Evolutionary conservation across 257 asterid genomes (phyloP), one percentile per base, ranked within the genome.

Genomic region (Nemophila menziesii): DNA sequence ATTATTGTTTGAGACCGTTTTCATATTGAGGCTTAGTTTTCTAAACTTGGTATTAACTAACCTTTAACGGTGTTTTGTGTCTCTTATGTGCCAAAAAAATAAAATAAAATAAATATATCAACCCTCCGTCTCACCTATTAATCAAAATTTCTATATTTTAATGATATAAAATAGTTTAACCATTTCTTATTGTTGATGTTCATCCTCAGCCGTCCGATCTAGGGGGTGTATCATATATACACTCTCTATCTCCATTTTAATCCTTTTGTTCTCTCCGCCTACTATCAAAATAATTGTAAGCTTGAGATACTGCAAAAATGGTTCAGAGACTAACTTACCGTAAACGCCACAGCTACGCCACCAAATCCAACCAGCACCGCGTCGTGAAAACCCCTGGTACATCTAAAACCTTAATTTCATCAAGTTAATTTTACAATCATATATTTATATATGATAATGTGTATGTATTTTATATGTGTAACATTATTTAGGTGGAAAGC

Each of bases 211-310:
- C 52, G 54, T 22, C 26, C n/a, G 60, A 62, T 49, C 61, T 57
- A 67, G 70, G 74, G 70, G n/a, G n/a, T n/a, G 27, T 9, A 33
- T 49, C 9, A 57, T 62, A 57, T 37, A 53, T 39, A 6, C 11
- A 14, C 13, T 41, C 12, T 50, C 49, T 21, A 8, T 1, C 16
- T 0, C 1, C 1, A 0, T 0, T 0, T 0, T n/a, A n/a, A n/a
- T 0, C 16, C 22, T 45, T 50, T 20, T 22, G 44, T 23, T 48
- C 17, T 48, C 51, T 44, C 20, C 7, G 8, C 8, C 18, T 19
- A 18, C 26, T 23, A 36, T 29, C 14, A 13, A 21, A 14, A 2
- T 16, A 0, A 4, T 0, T 38, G 10, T 3, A 22, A 37, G 46
- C 41, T 16, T 5, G 17, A 34, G 16, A 20, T 11, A 16, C 41